These are phyloP conservation scores for Colletotrichum karsti DNA, from an alignment of 2,329 filamentous ascomycete species.

Conservation along the genomic window DNA sequence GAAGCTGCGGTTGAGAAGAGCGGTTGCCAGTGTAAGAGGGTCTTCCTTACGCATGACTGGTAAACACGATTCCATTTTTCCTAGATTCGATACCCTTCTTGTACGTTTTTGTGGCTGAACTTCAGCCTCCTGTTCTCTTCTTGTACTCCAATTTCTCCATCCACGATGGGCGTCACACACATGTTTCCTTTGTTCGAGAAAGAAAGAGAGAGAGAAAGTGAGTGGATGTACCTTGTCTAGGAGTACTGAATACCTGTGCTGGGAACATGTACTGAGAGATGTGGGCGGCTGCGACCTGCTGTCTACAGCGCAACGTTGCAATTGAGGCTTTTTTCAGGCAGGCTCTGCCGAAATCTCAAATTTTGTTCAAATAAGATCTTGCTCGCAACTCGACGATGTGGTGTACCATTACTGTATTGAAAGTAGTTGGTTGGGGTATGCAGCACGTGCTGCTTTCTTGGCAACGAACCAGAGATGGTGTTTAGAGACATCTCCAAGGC, in stretches of 20 bases:
- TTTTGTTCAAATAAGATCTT: neutral
- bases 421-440: no score
- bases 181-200: neutral
- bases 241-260: neutral
- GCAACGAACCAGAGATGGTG: neutral
- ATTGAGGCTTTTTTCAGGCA: neutral
- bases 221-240: neutral
- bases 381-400: no score
- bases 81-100: slow-evolving; percentile 38
- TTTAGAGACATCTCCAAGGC: neutral
- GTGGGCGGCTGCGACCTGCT: neutral
- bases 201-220: no score
- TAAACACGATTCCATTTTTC: slow-evolving; percentile 32
- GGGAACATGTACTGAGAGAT: neutral
- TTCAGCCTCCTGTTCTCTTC: slow-evolving; percentile 2
- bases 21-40: neutral
- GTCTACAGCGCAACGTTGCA: neutral
- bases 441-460: neutral
- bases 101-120: slow-evolving; percentile 10
- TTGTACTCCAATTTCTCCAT: slow-evolving; percentile 1
- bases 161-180: neutral
- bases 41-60: neutral
- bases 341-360: neutral
- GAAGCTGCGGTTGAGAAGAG: neutral
- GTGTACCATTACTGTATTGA: no score